A percentile compares a stretch with the other conserved stretches of the same genome.
phyloP scores from a whole-genome alignment of 2,329 filamentous ascomycete genomes.

The Beauveria sp. region DNA sequence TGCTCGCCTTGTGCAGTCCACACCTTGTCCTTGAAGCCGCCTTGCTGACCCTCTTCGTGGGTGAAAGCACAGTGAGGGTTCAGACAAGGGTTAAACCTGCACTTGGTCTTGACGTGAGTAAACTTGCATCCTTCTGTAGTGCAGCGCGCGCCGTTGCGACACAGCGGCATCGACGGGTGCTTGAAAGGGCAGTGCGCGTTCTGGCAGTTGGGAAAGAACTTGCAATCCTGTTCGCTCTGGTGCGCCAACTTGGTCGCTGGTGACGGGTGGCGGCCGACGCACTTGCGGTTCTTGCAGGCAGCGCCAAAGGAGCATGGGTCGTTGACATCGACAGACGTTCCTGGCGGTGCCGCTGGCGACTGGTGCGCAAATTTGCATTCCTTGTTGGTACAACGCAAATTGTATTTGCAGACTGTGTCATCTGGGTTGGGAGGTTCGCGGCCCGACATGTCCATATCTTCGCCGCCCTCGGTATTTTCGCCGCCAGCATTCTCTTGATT shows the following conservation, averaged over 20 bases:
- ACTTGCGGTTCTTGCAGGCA: conserved; percentile 94
- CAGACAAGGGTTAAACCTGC: conserved; percentile 85
- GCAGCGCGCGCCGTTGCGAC: conserved; percentile 87
- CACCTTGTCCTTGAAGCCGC: conserved; percentile 78
- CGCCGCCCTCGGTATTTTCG: conserved; percentile 33
- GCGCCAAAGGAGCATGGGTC: conserved; percentile 79
- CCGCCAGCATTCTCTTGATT: conserved; percentile 29
- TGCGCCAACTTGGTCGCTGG: conserved; percentile 73
- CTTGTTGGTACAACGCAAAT: conserved; percentile 77
- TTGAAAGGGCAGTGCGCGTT: conserved; percentile 83
- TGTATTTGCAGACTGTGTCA: conserved; percentile 78
- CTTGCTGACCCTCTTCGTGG: conserved; percentile 85
- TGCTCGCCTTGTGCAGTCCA: conserved; percentile 75
- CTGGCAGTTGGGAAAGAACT: conserved; percentile 85
- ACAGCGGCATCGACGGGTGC: conserved; percentile 79
- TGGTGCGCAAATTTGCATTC: conserved; percentile 93
- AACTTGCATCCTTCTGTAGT: conserved; percentile 77
- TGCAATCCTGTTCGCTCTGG: conserved; percentile 79
- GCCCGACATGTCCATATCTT: conserved; percentile 58
- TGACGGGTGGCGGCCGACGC: conserved; percentile 83
- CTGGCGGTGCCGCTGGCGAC: conserved; percentile 78
- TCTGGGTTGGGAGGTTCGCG: conserved; percentile 50
- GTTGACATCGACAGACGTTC: conserved; percentile 66
- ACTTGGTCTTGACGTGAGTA: conserved; percentile 75
- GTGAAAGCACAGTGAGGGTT: conserved; percentile 85